Conservation (phyloP, 2,329 filamentous ascomycete genomes). For the Nannizziopsis barbatae region DNA sequence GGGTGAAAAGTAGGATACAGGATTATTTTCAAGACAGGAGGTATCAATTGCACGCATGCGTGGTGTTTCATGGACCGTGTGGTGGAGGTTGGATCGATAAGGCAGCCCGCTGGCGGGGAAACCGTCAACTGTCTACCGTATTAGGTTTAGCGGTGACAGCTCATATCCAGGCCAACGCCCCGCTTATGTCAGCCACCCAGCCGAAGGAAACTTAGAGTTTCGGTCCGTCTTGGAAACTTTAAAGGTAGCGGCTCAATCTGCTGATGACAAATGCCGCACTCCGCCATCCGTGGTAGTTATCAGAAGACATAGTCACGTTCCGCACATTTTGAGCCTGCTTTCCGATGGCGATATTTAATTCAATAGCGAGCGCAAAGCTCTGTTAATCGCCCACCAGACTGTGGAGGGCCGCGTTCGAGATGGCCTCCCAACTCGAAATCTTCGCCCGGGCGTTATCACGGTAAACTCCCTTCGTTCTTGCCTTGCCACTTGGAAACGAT, state of each 20-base stretch:
- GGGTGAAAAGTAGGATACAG: neutral
- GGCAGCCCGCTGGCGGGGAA: constrained; percentile 17
- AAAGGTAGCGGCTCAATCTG: too few relatives aligned
- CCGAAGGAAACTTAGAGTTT: constrained; percentile 1
- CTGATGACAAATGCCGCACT: too few relatives aligned
- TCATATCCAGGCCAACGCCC: constrained; percentile 32
- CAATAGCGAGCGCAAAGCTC: neutral
- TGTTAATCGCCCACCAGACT: neutral
- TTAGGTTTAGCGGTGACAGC: constrained; percentile 31
- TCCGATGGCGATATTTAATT: too few relatives aligned
- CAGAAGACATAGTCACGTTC: too few relatives aligned
- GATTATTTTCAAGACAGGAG: neutral
- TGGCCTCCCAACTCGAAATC: constrained; percentile 26
- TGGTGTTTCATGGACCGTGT: constrained; percentile 1
- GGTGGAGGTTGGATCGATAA: neutral
- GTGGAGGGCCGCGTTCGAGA: constrained; percentile 9
- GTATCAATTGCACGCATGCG: neutral
- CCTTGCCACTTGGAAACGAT: neutral
- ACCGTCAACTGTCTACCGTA: constrained; percentile 31
- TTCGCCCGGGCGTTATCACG: constrained; percentile 35
- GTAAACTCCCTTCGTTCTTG: constrained; percentile 21
- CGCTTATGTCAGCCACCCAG: constrained; percentile 4
- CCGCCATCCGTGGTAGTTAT: too few relatives aligned
- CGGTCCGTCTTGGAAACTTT: neutral
- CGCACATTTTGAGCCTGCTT: too few relatives aligned